phyloP scores from a whole-genome alignment of 495 filamentous ascomycete species.

The Lineolata rhizophorae region DNA sequence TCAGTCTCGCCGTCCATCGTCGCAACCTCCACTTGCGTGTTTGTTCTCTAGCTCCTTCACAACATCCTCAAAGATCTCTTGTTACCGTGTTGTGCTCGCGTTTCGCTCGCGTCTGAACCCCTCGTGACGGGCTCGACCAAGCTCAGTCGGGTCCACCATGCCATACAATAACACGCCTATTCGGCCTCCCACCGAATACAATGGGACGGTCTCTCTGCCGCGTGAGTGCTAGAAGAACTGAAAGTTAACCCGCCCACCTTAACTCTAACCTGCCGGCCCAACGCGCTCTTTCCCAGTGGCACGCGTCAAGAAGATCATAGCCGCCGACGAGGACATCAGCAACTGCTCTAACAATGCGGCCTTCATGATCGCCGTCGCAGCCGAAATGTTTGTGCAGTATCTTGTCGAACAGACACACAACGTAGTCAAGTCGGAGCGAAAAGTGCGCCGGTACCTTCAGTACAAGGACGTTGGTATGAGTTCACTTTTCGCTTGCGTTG shows the following conservation, averaged over 20 bases:
- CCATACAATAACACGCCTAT: conserved; percentile 78
- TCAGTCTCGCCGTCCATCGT: no score
- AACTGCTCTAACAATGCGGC: conserved; percentile 80
- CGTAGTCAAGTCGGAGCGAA: conserved; percentile 72
- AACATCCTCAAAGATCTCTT: no score
- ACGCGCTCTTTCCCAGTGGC: conserved; percentile 35
- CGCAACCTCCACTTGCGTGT: no score
- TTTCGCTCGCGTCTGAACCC: no score
- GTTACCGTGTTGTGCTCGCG: no score
- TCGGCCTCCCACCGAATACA: conserved; percentile 55
- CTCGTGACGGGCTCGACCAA: no score
- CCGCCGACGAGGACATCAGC: conserved; percentile 61
- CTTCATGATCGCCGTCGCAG: conserved; percentile 83
- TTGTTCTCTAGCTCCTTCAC: no score
- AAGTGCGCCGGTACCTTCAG: conserved; percentile 82
- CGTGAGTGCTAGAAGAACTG: conserved; percentile 29
- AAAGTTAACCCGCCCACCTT: not conserved
- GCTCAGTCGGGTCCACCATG: no score
- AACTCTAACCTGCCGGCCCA: not conserved
- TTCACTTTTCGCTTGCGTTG: not conserved
- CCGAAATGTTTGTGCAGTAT: conserved; percentile 93
- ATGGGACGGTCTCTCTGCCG: conserved; percentile 65
- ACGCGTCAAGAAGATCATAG: conserved; percentile 82
- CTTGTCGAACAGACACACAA: conserved; percentile 67
- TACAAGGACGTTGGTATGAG: conserved; percentile 71